These are phyloP conservation scores for Gliomastix tumulicola DNA, from an alignment of 2,329 filamentous ascomycete genomes.

Conservation along the genomic window DNA sequence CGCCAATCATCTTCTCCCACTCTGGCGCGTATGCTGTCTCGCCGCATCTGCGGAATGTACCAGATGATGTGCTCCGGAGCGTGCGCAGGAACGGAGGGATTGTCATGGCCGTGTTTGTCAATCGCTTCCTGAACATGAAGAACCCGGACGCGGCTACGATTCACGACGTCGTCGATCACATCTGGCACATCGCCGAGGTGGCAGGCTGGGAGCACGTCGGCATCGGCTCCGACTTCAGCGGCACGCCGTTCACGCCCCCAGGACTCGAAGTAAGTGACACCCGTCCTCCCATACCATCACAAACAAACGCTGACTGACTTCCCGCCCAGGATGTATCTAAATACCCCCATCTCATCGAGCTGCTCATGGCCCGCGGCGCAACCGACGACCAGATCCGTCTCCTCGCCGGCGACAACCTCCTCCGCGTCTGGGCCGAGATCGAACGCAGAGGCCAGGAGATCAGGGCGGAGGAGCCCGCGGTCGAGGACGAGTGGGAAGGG, in stretches of 20 bases:
- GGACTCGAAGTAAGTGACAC: slow-evolving; percentile 7
- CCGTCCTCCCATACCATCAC: neutral
- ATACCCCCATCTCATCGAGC: slow-evolving; percentile 23
- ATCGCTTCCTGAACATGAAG: slow-evolving; percentile 14
- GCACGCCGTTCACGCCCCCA: slow-evolving; percentile 8
- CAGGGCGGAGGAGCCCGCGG: slow-evolving; percentile 41
- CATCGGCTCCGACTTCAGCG: slow-evolving; percentile 17
- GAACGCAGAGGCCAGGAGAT: slow-evolving; percentile 63
- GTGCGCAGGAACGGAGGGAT: slow-evolving; percentile 28
- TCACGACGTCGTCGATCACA: slow-evolving; percentile 17
- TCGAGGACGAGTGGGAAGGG: slow-evolving; percentile 19
- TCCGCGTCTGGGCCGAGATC: slow-evolving; percentile 77
- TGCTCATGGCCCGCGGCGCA: slow-evolving; percentile 19
- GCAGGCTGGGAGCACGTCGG: slow-evolving; percentile 21
- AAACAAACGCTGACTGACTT: neutral
- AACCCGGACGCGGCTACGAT: slow-evolving; percentile 13
- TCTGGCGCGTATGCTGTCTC: slow-evolving; percentile 15
- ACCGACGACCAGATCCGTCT: slow-evolving; percentile 49
- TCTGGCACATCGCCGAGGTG: slow-evolving; percentile 8
- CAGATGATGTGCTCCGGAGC: slow-evolving; percentile 26
- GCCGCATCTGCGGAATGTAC: slow-evolving; percentile 27
- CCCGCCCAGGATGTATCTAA: slow-evolving; percentile 18
- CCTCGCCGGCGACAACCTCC: slow-evolving; percentile 70
- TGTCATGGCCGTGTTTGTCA: slow-evolving; percentile 29
- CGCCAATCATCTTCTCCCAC: slow-evolving; percentile 23